These are phyloP conservation scores for Trapa incisa DNA, from an alignment of 345 rosid species.

Conservation along the genomic window DNA sequence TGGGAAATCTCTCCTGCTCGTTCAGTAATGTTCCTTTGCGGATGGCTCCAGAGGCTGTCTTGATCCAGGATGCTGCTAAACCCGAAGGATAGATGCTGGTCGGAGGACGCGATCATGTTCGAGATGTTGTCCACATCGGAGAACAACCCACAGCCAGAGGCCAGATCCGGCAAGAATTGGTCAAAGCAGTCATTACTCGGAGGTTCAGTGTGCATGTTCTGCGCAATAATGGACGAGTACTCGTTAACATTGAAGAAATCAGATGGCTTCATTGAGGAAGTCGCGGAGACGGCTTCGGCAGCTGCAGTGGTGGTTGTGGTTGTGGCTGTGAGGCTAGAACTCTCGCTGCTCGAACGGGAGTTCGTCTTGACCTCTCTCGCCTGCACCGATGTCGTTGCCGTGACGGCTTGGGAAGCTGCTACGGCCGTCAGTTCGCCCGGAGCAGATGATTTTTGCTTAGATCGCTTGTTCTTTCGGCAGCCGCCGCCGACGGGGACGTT, in stretches of 20 bases:
- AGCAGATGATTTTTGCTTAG: conserved; percentile 25
- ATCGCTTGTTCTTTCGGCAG: conserved; percentile 61
- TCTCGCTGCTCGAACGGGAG: conserved; percentile 68
- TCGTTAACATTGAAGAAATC: conserved; percentile 15
- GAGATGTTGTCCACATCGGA: conserved; percentile 55
- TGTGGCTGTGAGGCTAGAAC: conserved; percentile 66
- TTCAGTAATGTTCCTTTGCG: conserved; percentile 14
- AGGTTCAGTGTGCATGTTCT: neutral
- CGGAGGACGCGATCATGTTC: conserved; percentile 31
- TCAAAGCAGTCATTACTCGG: conserved; percentile 26
- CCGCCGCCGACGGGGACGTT: conserved; percentile 95
- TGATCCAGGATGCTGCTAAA: conserved; percentile 25
- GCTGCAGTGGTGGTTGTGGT: conserved; percentile 28
- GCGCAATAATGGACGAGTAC: conserved; percentile 2
- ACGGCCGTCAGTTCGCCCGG: conserved; percentile 2
- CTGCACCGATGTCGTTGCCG: conserved; percentile 6
- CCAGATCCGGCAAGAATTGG: conserved; percentile 24
- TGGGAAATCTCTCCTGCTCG: conserved; percentile 15
- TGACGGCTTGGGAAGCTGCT: neutral
- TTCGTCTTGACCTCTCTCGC: conserved; percentile 19
- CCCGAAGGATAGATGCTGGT: conserved; percentile 38
- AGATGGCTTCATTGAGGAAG: conserved; percentile 27
- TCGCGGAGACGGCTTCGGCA: conserved; percentile 34
- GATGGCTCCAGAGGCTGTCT: conserved; percentile 7
- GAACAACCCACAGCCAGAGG: conserved; percentile 35